Base-by-base conservation (phyloP, 2,329 filamentous ascomycete genomes). In the Xylaria sp. region DNA sequence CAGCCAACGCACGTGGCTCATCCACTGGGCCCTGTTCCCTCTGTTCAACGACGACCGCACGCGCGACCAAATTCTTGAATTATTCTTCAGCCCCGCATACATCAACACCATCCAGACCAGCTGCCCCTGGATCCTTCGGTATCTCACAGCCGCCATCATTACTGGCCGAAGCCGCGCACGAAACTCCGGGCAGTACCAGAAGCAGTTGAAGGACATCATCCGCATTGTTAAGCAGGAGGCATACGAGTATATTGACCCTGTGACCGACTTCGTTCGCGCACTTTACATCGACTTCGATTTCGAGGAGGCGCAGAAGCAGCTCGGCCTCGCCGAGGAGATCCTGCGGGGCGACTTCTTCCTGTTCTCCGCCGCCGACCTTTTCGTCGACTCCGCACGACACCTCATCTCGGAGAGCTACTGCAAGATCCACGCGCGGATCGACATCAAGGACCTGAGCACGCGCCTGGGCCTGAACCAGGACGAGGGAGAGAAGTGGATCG, bases 401-500 rank as follows among this genome's bases (percentile, higher is more conserved):
- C 82, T 99, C 57, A 97, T 99, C 74, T 97, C 93, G 50, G 94
- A 99, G 81, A 92, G 87, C 74, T 99, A 99, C 84, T 99, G 94
- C 90, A 97, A 97, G 85, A 99, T 99, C 73, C 95, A 97, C 76
- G 92, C 96, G 72, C 85, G 93, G 67, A 99, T 99, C 72, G 93
- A 97, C 74, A 97, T 99, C 74, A 92, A 92, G 84, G 94, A 97
- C 68, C 85, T 99, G 55, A 96, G 92, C 62, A 89, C 87, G 61
- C 90, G 94, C 72, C 86, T 99, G 56, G 94, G 93, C 63, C 83
- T 99, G 62, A 91, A 89, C 72, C 88, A 92, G 68, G 91, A 96
- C 71, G 94, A 97, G 70, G 94, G 94, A 68, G 94, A 99, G 86
- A 99, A 99, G 82, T 99, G 94, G 94, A 99, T 99, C 70, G 94